Evolutionary conservation across 371 early-diverging fungal species (phyloP).

Genomic region (Haplosporangium sp.): DNA sequence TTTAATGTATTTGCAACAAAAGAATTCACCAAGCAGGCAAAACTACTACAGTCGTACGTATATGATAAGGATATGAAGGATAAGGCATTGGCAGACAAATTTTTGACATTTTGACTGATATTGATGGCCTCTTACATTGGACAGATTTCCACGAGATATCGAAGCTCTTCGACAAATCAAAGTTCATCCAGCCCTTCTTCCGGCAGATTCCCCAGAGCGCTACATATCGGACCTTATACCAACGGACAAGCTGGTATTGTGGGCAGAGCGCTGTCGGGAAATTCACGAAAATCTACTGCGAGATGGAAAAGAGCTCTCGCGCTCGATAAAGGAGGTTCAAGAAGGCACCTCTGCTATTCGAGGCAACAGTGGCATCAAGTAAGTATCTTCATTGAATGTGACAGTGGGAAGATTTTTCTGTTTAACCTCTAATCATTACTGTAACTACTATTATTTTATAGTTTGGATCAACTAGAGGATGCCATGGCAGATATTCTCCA

Average conservation of each 20-base stretch:
- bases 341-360: conserved; percentile 49
- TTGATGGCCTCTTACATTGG: neutral
- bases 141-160: conserved; percentile 54
- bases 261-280: conserved; percentile 52
- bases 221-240: conserved; percentile 55
- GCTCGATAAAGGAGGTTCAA: conserved; percentile 49
- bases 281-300: conserved; percentile 42
- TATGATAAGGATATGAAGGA: neutral
- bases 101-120: neutral
- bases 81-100: neutral
- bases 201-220: conserved; percentile 29
- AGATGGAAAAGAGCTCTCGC: conserved; percentile 45
- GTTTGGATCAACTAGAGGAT: conserved; percentile 45
- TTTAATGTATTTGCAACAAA: conserved; percentile 53
- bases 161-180: conserved; percentile 53
- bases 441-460: neutral
- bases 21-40: conserved; percentile 53
- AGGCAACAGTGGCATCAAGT: conserved; percentile 54
- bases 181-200: conserved; percentile 55
- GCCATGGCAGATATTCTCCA: conserved; percentile 53
- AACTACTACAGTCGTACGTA: conserved; percentile 54
- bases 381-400: neutral
- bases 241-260: conserved; percentile 44
- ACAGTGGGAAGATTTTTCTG: neutral
- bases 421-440: neutral